phyloP scores from a whole-genome alignment of 805 yeast genomes.

The Phaffomyces opuntiae region DNA sequence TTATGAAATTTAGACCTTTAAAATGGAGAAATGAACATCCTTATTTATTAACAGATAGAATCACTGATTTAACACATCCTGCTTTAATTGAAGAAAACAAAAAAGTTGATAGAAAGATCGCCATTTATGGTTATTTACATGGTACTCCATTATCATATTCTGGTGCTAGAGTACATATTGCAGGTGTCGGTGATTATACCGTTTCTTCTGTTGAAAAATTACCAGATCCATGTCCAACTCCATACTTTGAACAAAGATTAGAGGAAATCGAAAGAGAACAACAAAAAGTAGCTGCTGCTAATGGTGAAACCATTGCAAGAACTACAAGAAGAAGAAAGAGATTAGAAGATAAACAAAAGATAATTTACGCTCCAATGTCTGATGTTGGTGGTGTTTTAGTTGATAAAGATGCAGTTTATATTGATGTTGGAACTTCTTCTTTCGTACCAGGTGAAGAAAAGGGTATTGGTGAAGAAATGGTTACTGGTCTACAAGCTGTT shows the following conservation, averaged over 20 bases:
- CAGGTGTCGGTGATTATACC: conserved; percentile 90
- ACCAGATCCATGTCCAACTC: conserved; percentile 99
- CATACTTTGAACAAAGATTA: conserved; percentile 77
- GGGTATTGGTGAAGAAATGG: conserved; percentile 84
- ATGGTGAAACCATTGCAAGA: conserved; percentile 47
- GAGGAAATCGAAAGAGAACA: conserved; percentile 77
- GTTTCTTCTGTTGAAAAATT: conserved; percentile 75
- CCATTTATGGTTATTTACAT: conserved; percentile 89
- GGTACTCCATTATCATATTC: conserved; percentile 76
- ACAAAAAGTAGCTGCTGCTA: conserved; percentile 56
- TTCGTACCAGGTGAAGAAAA: conserved; percentile 59
- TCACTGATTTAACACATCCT: conserved; percentile 94
- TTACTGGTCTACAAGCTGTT: conserved; percentile 73
- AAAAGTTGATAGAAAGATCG: conserved; percentile 82
- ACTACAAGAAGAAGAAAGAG: conserved; percentile 82
- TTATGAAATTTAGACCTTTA: conserved; percentile 97
- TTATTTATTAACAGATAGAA: conserved; percentile 81
- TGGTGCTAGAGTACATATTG: conserved; percentile 79
- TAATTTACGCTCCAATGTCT: conserved; percentile 98
- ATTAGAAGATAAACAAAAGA: conserved; percentile 87
- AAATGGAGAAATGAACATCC: conserved; percentile 99
- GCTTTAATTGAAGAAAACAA: conserved; percentile 67
- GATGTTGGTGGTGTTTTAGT: conserved; percentile 98
- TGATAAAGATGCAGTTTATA: conserved; percentile 95
- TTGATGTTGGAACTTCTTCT: conserved; percentile 48